Evolutionary conservation across 768 basidiomycete species (phyloP), one percentile per base, ranked within the genome.

Genomic region (Gautieria morchelliformis): DNA sequence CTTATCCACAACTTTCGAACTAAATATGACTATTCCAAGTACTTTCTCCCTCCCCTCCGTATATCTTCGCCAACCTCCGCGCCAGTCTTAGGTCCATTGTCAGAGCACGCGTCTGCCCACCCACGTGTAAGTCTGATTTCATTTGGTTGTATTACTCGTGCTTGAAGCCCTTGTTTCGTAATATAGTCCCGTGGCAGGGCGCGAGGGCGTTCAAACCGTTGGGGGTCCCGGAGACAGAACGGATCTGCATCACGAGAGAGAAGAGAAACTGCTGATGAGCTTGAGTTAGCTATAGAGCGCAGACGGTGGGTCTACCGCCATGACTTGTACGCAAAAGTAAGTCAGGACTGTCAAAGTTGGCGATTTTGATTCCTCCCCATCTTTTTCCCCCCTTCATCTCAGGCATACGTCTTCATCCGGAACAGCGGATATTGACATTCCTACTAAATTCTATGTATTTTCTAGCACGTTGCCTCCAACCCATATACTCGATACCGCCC

Each of bases 401-500:
- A 37, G 35, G 14, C 4, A 37, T 14, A 37, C 10, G 35, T 14
- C 35, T 37, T 37, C 35, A 37, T 14, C 35, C 10, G 35, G 4
- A 37, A 37, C 35, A 27, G 35, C 35, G 14, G 9, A 4, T 37
- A 37, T 37, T 14, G 14, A 37, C 35, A 9, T 37, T 14, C 14
- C 14, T 4, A 37, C 35, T 37, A 37, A 37, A 10, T 10, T 37
- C 35, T 40, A 33, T 58, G 44, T 48, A 45, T 52, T 56, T 14
- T 44, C 8, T 65, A 96, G 93, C 93, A 97, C 66, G 83, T 96
- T 52, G 93, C 90, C 3, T 92, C 90, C 32, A 97, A 96, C 64
- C 67, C 80, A 1, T 84, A 79, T 63, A 94, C 93, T 4, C 83
- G 87, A 52, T 95, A 89, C 68, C 83, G 84, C n/a, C 93, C 93